Evolutionary conservation across 192 early-diverging fungal species (phyloP), one percentile per base, ranked within the genome.

Genomic region (Diversispora eburnea): DNA sequence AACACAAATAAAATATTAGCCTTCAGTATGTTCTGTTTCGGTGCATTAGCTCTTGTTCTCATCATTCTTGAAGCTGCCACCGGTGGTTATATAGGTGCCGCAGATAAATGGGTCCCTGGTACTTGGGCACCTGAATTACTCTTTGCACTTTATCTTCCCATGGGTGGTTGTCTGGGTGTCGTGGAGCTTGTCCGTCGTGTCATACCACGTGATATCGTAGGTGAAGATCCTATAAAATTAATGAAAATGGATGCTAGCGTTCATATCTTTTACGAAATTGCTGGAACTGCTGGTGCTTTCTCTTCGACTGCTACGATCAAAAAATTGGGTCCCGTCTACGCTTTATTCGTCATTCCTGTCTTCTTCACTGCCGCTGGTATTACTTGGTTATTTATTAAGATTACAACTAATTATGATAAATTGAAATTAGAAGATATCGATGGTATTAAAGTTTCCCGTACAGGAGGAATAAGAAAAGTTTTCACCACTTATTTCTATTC

Each of bases 141-240:
- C 43, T 79, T 82, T 70, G 73, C 76, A 22, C 60, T 88, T 67
- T 88, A 86, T 70, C 59, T 73, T n/a, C 56, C 77, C 19, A 80
- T 82, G 58, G 87, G 87, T 52, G 70, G 84, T 63, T 84, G 78
- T 67, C 83, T 83, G 46, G 85, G 85, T 22, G 82, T 84, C 74
- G 77, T 88, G 19, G 87, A 88, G 61, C 76, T 88, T 13, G 84
- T 88, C 33, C 86, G 87, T 13, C 86, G 87, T 72, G 80, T 88
- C 66, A 83, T 87, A 19, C 86, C 86, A 45, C 67, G 72, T n/a
- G 86, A 87, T 71, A 83, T 87, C 59, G 86, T 88, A 51, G 87
- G 87, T 48, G 87, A 85, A 49, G 78, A 88, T 78, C 81, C 84
- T 13, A 59, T 79, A 62, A 88, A 88, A 79, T 81, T 88, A 68